Evolutionary conservation across 495 filamentous ascomycete species (phyloP).

Genomic region (Lentithecium fluviatile): DNA sequence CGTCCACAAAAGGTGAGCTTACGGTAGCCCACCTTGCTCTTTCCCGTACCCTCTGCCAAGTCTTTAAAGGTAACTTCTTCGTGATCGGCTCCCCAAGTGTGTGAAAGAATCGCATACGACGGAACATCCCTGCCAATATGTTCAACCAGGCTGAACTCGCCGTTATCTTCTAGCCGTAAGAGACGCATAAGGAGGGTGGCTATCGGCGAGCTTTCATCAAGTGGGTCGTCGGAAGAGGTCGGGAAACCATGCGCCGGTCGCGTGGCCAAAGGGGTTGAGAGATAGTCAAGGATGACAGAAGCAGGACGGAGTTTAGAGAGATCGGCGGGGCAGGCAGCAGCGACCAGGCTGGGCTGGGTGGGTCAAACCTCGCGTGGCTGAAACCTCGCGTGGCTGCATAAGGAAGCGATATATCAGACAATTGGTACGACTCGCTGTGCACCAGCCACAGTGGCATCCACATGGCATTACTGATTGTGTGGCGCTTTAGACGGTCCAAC

Average conservation of each 20-base stretch:
- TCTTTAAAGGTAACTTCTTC: conserved; percentile 26
- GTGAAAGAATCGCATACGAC: conserved; percentile 22
- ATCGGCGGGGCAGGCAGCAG: background rate
- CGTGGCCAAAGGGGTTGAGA: background rate
- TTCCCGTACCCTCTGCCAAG: conserved; percentile 8
- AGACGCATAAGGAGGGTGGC: conserved; percentile 19
- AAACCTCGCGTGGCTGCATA: too few relatives aligned
- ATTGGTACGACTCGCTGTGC: background rate
- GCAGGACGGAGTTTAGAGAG: background rate
- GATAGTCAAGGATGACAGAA: background rate
- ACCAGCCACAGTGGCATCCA: background rate
- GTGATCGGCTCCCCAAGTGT: conserved; percentile 21
- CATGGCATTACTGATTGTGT: background rate
- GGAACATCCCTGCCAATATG: conserved; percentile 6
- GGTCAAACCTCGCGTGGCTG: background rate
- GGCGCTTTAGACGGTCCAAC: background rate
- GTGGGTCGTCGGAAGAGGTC: background rate
- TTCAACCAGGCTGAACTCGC: conserved; percentile 13
- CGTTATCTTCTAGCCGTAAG: conserved; percentile 10
- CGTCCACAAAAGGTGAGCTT: conserved; percentile 8
- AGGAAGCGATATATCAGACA: background rate
- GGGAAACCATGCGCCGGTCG: background rate
- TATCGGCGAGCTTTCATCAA: background rate
- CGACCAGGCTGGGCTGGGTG: background rate
- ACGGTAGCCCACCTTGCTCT: conserved; percentile 11